phyloP scores from a whole-genome alignment of 371 early-diverging fungal species.

The Batrachochytrium dendrobatidis region DNA sequence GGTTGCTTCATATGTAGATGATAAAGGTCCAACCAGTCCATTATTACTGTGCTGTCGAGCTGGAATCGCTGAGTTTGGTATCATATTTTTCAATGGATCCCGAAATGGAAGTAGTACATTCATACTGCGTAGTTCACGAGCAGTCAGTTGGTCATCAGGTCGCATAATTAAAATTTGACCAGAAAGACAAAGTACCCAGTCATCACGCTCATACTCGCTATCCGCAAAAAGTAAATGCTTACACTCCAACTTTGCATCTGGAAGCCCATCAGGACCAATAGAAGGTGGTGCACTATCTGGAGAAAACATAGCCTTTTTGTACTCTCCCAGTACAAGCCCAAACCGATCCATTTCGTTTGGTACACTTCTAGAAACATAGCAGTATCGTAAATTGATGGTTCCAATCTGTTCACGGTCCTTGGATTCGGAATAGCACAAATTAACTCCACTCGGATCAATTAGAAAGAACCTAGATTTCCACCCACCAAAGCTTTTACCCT shows the following conservation, averaged over 20 bases:
- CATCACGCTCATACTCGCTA: conserved; percentile 75
- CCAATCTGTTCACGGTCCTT: neutral
- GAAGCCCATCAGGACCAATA: conserved; percentile 10
- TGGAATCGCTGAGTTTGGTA: no score
- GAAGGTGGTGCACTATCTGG: conserved; percentile 6
- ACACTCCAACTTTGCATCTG: conserved; percentile 38
- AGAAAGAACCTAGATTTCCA: conserved; percentile 75
- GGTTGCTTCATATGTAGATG: no score
- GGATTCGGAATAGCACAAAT: conserved; percentile 7
- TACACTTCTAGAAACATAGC: conserved; percentile 18
- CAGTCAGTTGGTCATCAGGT: conserved; percentile 1
- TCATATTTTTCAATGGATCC: no score
- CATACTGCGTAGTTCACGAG: neutral
- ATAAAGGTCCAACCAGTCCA: no score
- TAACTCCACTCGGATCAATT: neutral
- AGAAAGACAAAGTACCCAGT: conserved; percentile 57
- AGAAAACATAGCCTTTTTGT: conserved; percentile 24
- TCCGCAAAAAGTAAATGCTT: conserved; percentile 81
- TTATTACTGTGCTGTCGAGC: no score
- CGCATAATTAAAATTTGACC: conserved; percentile 18
- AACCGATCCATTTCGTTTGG: conserved; percentile 47
- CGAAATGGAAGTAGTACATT: neutral
- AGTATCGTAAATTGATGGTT: conserved; percentile 5
- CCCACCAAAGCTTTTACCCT: conserved; percentile 78
- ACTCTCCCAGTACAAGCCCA: conserved; percentile 67